phyloP scores from a whole-genome alignment of 1,139 yeast species.

The Debaryomycetaceae sp. region DNA sequence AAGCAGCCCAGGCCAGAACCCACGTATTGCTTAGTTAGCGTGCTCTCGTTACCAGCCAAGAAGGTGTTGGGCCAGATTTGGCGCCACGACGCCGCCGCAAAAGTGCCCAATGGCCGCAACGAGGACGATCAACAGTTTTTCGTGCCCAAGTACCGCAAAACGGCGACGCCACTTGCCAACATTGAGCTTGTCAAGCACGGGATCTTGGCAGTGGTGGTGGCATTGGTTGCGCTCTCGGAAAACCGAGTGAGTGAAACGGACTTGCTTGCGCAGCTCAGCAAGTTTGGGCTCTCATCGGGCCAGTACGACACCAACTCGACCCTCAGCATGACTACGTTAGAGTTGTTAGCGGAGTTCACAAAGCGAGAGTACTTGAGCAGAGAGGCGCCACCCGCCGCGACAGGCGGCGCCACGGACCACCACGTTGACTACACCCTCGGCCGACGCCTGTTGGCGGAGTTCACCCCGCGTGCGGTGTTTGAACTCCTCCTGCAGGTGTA shows the following conservation, averaged over 20 bases:
- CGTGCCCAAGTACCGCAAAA: slow-evolving; percentile 14
- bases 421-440: slow-evolving; percentile 29
- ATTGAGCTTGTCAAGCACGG: slow-evolving; percentile 30
- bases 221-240: slow-evolving; percentile 29
- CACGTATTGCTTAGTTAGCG: slow-evolving; percentile 14
- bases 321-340: slow-evolving; percentile 19
- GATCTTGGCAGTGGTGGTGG: slow-evolving; percentile 21
- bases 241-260: slow-evolving; percentile 29
- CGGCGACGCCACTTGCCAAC: slow-evolving; percentile 17
- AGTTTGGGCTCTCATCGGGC: slow-evolving; percentile 28
- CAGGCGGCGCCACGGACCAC: slow-evolving; percentile 14
- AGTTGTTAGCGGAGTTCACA: slow-evolving; percentile 27
- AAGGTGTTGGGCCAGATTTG: slow-evolving; percentile 21
- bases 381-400: slow-evolving; percentile 10
- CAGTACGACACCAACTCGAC: slow-evolving; percentile 20
- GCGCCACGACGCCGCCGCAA: slow-evolving; percentile 11
- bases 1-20: neutral
- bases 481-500: slow-evolving; percentile 24
- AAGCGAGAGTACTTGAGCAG: slow-evolving; percentile 28
- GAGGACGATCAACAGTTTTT: slow-evolving; percentile 14
- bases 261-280: slow-evolving; percentile 17
- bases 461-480: slow-evolving; percentile 26
- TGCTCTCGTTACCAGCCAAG: slow-evolving; percentile 18
- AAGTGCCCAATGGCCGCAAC: slow-evolving; percentile 12
- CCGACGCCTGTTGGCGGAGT: slow-evolving; percentile 30